These are phyloP conservation scores for Fusarium clavum DNA, from an alignment of 2,329 filamentous ascomycete species.

Conservation along the genomic window DNA sequence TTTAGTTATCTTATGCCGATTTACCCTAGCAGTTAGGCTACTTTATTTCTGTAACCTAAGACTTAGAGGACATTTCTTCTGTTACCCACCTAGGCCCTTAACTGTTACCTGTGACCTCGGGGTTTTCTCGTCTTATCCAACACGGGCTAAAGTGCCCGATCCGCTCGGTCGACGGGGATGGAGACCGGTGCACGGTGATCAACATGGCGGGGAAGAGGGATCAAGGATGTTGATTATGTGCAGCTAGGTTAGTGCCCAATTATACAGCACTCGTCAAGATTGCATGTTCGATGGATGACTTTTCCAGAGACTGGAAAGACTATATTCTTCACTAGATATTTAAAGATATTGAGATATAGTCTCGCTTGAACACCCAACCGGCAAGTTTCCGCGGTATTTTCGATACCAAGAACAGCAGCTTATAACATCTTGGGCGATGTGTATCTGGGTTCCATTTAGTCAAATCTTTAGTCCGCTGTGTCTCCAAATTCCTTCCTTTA, in stretches of 20 bases:
- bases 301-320: too few relatives aligned
- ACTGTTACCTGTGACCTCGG: neutral
- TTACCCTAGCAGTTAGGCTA: too few relatives aligned
- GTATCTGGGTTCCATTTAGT: neutral
- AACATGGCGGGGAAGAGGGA: constrained; percentile 10
- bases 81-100: neutral
- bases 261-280: neutral
- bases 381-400: constrained; percentile 37
- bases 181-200: constrained; percentile 27
- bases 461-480: neutral
- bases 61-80: too few relatives aligned
- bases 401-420: neutral
- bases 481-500: constrained; percentile 3
- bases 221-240: neutral
- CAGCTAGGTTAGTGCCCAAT: neutral
- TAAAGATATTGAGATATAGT: too few relatives aligned
- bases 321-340: too few relatives aligned
- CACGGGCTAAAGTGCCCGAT: constrained; percentile 7
- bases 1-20: too few relatives aligned
- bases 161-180: constrained; percentile 43
- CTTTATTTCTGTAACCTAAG: too few relatives aligned
- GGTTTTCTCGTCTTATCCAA: neutral
- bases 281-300: neutral
- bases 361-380: constrained; percentile 15
- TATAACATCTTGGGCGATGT: neutral